Percentiles rank a stretch among this genome's conserved stretches.
phyloP scores from a whole-genome alignment of 148 eudicot species.

The Vaccinium vitisidaea region DNA sequence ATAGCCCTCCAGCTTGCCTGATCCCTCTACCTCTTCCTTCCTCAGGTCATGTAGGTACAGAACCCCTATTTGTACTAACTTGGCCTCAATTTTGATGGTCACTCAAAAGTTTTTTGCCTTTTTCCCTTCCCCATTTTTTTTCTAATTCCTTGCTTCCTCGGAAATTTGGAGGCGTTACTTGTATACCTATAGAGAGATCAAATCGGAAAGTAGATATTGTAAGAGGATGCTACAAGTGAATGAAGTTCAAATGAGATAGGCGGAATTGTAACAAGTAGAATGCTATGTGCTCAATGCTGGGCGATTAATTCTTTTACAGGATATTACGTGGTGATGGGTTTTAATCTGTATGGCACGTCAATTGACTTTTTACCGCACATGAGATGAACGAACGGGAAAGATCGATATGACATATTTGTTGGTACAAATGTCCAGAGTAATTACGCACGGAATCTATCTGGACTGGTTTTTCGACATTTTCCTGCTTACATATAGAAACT shows the following conservation, averaged over 20 bases:
- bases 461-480: not conserved
- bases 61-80: not conserved
- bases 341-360: not conserved
- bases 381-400: not conserved
- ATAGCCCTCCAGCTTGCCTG: slow-evolving; percentile 81
- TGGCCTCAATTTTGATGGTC: not conserved
- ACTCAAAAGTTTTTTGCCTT: not conserved
- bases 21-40: slow-evolving; percentile 4
- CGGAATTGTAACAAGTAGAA: not conserved
- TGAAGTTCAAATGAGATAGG: slow-evolving; percentile 5
- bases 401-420: not conserved
- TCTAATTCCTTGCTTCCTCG: not conserved
- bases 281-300: not conserved
- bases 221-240: not conserved
- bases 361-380: not conserved
- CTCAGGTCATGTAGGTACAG: not conserved
- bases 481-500: not conserved
- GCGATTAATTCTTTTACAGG: slow-evolving; percentile 5
- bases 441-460: not conserved
- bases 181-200: not conserved
- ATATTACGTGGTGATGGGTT: not conserved
- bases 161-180: not conserved
- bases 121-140: not conserved
- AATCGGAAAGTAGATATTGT: slow-evolving; percentile 6
- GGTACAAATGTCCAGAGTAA: not conserved